These are phyloP conservation scores for Phoma sp. DNA, from an alignment of 2,329 filamentous ascomycete species.

Conservation along the genomic window DNA sequence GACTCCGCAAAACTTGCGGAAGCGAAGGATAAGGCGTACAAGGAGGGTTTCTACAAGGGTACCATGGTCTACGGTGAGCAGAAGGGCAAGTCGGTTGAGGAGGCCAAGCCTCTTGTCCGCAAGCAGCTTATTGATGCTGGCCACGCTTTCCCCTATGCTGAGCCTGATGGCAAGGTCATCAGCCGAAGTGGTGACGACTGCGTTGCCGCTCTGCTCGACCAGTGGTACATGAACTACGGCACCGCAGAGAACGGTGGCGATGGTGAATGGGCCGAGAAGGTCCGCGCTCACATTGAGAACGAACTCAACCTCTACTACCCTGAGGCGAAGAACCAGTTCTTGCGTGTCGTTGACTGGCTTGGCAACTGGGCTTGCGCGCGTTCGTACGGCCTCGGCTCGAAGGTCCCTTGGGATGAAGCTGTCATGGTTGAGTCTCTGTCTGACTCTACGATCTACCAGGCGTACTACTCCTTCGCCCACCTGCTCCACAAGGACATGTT, in stretches of 20 bases:
- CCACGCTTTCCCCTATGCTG: conserved; percentile 88
- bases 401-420: conserved; percentile 89
- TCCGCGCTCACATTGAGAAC: conserved; percentile 53
- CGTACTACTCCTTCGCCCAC: conserved; percentile 66
- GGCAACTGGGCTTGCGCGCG: conserved; percentile 86
- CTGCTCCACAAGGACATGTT: conserved; percentile 84
- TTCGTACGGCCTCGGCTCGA: conserved; percentile 89
- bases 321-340: conserved; percentile 66
- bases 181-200: conserved; percentile 91
- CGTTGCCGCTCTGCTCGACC: conserved; percentile 89
- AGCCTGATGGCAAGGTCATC: conserved; percentile 87
- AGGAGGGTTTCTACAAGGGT: conserved; percentile 96
- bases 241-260: conserved; percentile 67
- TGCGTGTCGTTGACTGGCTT: conserved; percentile 88
- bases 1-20: conserved; percentile 88
- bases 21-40: conserved; percentile 96
- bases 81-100: conserved; percentile 83
- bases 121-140: conserved; percentile 76
- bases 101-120: conserved; percentile 84
- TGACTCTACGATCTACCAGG: conserved; percentile 93
- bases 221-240: conserved; percentile 98
- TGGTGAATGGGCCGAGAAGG: conserved; percentile 76
- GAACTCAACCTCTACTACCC: conserved; percentile 79
- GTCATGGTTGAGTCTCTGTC: conserved; percentile 92
- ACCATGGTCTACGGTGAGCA: conserved; percentile 87